A percentile compares a stretch with the other conserved stretches of the same genome.
Evolutionary conservation across 2,329 filamentous ascomycete species (phyloP).

Genomic region (Hawksworthiomyces lignivorus): DNA sequence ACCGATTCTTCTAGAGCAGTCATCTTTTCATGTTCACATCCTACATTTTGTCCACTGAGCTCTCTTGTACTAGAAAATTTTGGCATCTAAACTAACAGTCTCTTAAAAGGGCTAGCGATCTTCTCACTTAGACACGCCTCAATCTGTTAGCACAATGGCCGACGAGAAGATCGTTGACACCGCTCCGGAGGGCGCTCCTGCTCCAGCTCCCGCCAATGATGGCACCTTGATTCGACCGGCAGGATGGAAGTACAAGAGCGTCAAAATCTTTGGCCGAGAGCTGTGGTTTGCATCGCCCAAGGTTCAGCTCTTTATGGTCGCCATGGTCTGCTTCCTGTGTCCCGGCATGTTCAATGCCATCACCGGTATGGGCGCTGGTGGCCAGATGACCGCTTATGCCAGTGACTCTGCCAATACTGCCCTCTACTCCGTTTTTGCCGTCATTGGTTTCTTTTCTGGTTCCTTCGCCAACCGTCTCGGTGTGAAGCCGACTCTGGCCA

Average conservation of each 20-base stretch:
- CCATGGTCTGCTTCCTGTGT: constrained; percentile 54
- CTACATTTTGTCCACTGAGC: too few species aligned
- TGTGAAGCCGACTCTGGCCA: constrained; percentile 56
- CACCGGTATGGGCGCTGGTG: constrained; percentile 19
- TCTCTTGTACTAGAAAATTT: too few species aligned
- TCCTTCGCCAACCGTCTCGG: constrained; percentile 73
- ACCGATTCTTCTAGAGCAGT: too few species aligned
- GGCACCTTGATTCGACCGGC: constrained; percentile 27
- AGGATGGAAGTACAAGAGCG: constrained; percentile 62
- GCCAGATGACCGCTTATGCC: constrained; percentile 17
- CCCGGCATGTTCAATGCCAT: constrained; percentile 24
- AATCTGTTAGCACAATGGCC: constrained; percentile 4
- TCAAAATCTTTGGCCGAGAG: constrained; percentile 45
- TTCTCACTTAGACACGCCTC: neutral
- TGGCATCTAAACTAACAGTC: too few species aligned
- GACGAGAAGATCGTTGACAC: constrained; percentile 8
- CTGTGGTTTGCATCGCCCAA: constrained; percentile 69
- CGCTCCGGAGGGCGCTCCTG: constrained; percentile 6
- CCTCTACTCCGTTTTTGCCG: constrained; percentile 43
- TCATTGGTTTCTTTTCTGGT: constrained; percentile 63
- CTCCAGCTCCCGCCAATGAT: neutral
- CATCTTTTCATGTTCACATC: too few species aligned
- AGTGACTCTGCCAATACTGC: constrained; percentile 31
- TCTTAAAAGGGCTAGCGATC: neutral
- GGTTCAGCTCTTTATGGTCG: constrained; percentile 63